phyloP scores from a whole-genome alignment of 495 filamentous ascomycete species.

The Cercophora newfieldiana region DNA sequence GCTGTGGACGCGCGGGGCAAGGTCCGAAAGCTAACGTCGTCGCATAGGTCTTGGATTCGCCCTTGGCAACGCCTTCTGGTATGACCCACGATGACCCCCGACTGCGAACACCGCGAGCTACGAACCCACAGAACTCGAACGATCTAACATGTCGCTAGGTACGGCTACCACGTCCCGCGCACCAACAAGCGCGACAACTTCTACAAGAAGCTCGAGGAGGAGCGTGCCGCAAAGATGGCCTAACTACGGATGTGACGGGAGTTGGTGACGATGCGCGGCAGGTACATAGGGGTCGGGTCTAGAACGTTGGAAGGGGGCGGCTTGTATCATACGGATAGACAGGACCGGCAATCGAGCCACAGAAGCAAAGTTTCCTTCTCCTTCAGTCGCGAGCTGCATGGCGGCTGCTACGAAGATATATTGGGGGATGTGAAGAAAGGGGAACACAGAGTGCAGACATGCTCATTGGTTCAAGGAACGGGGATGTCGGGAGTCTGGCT shows the following conservation, averaged over 20 bases:
- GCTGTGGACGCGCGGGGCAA: not conserved
- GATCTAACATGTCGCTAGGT: slow-evolving; percentile 39
- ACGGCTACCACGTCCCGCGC: slow-evolving; percentile 55
- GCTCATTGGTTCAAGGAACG: too few species aligned
- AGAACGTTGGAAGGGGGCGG: slow-evolving; percentile 9
- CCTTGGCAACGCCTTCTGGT: slow-evolving; percentile 50
- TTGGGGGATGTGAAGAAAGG: not conserved
- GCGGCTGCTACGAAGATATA: not conserved
- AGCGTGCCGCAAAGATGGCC: slow-evolving; percentile 39
- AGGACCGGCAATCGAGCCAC: slow-evolving; percentile 26
- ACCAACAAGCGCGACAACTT: slow-evolving; percentile 49
- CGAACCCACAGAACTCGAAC: not conserved
- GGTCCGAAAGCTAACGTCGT: slow-evolving; percentile 15
- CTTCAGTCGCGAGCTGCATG: not conserved
- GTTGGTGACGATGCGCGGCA: not conserved
- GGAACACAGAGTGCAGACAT: not conserved
- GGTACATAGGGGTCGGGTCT: slow-evolving; percentile 15
- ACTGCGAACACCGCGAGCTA: not conserved
- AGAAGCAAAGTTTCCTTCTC: not conserved
- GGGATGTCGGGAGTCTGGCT: too few species aligned
- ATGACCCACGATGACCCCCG: slow-evolving; percentile 25
- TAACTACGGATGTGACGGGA: slow-evolving; percentile 19
- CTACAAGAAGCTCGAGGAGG: slow-evolving; percentile 50
- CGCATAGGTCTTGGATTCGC: slow-evolving; percentile 43
- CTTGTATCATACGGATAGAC: slow-evolving; percentile 32